Evolutionary conservation across 1,139 yeast species (phyloP).

Genomic region (Yamadazyma epiphylla): DNA sequence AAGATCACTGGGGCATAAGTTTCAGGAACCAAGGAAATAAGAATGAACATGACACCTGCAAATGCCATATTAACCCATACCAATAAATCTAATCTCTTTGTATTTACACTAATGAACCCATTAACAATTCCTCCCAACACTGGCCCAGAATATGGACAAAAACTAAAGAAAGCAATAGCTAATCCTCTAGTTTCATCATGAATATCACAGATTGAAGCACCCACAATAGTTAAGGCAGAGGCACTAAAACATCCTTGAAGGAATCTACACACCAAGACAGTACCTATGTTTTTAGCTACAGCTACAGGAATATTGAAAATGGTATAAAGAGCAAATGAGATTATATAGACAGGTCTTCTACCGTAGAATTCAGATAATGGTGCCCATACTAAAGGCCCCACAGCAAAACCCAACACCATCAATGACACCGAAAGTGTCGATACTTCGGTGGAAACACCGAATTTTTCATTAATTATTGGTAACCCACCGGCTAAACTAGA

Average conservation of each 20-base stretch:
- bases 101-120: constrained; percentile 74
- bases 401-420: constrained; percentile 84
- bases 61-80: constrained; percentile 93
- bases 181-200: constrained; percentile 77
- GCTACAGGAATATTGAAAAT: constrained; percentile 90
- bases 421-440: constrained; percentile 75
- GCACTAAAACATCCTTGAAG: constrained; percentile 84
- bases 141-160: constrained; percentile 92
- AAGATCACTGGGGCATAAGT: constrained; percentile 88
- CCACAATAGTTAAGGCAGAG: constrained; percentile 81
- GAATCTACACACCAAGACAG: constrained; percentile 75
- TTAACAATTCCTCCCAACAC: constrained; percentile 87
- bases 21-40: constrained; percentile 67
- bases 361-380: constrained; percentile 86
- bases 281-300: constrained; percentile 76
- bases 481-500: constrained; percentile 87
- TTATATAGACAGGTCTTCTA: constrained; percentile 76
- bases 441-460: constrained; percentile 70
- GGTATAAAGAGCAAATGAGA: constrained; percentile 69
- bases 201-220: constrained; percentile 88
- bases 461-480: constrained; percentile 57
- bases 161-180: constrained; percentile 87
- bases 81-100: constrained; percentile 64
- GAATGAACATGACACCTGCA: constrained; percentile 78
- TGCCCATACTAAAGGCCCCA: constrained; percentile 90